Base-by-base conservation (phyloP, 2,329 filamentous ascomycete genomes). In the Fusarium hostae region DNA sequence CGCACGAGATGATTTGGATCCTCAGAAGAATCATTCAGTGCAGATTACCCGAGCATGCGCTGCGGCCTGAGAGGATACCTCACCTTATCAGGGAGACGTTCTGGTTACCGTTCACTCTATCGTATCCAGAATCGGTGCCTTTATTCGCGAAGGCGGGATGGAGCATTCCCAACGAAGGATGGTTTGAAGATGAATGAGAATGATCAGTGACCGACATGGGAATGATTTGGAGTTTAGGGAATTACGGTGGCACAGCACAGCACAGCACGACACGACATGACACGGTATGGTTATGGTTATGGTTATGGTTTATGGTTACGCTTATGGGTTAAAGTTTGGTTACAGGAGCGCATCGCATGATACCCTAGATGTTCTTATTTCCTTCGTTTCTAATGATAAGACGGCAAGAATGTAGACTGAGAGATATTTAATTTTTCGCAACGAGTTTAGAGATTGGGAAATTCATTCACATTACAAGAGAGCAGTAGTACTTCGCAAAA, bases 1-100 rank as follows among this genome's bases (percentile, higher is more conserved):
- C 78, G 9, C 63, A 60, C 6, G 78, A 82, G 60, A 68, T 84
- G 59, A 37, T 74, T 30, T 83, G 81, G 79, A 73, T 83, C 9
- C 71, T 84, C 51, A 57, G 68, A 13, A 76, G 75, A 20, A 80
- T 84, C 44, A 71, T 69, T 7, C 56, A 70, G 18, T 54, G 75
- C 9, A 52, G 59, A 6, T 57, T 59, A 3, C 28, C 56, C 2
- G 75, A 77, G 26, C 71, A 79, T 37, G 60, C 59, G 26, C 66
- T 77, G 9, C 68, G 39, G 8, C 67, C 71, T 5, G 59, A 63
- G 20, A 65, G 71, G 20, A 72, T 67, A 16, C 71, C 70, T 41
- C 72, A 73, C 30, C 67, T 81, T 15, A 66, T 71, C 45, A 59
- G 63, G 35, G 71, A 69, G 26, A 70, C 65, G 2, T 81, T 81